These are phyloP conservation scores for Trichoderma polysporum DNA, from an alignment of 2,329 filamentous ascomycete species.

Conservation along the genomic window DNA sequence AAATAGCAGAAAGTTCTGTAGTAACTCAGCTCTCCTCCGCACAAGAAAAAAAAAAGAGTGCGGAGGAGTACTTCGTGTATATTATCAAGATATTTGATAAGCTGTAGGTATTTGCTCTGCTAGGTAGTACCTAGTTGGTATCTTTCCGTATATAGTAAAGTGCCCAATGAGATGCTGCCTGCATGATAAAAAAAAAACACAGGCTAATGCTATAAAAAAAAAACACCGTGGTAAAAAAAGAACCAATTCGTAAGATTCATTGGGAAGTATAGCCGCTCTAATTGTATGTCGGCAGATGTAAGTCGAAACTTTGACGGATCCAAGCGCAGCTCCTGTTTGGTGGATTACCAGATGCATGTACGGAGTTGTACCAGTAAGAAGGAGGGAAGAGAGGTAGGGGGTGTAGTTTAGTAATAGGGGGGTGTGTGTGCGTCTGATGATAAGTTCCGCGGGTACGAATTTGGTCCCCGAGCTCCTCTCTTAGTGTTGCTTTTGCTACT, in stretches of 20 bases:
- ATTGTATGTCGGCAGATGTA: slow-evolving; percentile 16
- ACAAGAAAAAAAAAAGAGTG: no score
- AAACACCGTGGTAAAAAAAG: not conserved
- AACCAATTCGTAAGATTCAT: slow-evolving; percentile 6
- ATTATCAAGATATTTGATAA: not conserved
- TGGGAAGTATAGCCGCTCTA: not conserved
- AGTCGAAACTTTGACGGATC: slow-evolving; percentile 8
- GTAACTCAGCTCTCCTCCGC: no score
- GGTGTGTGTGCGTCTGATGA: not conserved
- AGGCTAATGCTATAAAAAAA: not conserved
- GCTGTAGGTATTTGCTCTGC: not conserved
- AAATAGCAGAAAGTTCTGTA: no score
- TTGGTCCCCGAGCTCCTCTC: not conserved
- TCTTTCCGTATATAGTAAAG: not conserved
- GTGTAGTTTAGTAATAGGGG: not conserved
- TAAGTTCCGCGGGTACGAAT: not conserved
- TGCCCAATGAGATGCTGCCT: not conserved
- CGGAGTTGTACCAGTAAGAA: not conserved
- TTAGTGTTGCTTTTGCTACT: slow-evolving; percentile 18
- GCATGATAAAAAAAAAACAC: not conserved
- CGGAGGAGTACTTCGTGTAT: no score
- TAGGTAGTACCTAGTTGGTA: not conserved
- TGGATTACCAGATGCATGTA: not conserved
- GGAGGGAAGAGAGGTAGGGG: not conserved
- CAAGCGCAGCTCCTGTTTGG: slow-evolving; percentile 5